A percentile compares a stretch with the other conserved stretches of the same genome.
Evolutionary conservation across 2,329 filamentous ascomycete species (phyloP).

Genomic region (Fusarium ramigenum): DNA sequence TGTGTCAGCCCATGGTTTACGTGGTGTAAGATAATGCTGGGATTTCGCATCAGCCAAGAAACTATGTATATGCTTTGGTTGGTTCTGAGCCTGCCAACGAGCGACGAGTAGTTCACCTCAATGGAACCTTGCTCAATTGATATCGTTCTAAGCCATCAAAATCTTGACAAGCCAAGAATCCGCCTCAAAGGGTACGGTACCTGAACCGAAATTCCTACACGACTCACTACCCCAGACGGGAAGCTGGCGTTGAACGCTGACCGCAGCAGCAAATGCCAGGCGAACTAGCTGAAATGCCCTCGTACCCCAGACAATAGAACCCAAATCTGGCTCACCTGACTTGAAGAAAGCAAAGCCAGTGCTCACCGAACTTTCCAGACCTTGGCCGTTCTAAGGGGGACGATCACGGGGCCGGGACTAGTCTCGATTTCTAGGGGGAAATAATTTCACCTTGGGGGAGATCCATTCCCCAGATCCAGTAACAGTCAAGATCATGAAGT

Average conservation of each 20-base stretch:
- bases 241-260: conserved; percentile 21
- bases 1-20: conserved; percentile 37
- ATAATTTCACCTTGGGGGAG: conserved; percentile 10
- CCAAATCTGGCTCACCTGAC: conserved; percentile 36
- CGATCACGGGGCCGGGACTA: conserved; percentile 37
- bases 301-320: conserved; percentile 24
- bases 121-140: conserved; percentile 7
- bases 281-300: conserved; percentile 25
- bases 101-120: conserved; percentile 13
- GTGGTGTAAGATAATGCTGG: conserved; percentile 38
- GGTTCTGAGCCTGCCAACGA: conserved; percentile 13
- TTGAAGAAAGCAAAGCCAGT: conserved; percentile 6
- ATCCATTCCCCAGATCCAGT: conserved; percentile 34
- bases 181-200: neutral
- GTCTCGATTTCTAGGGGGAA: conserved; percentile 21
- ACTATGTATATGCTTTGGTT: conserved; percentile 15
- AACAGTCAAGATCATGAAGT: conserved; percentile 33
- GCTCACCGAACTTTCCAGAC: conserved; percentile 42
- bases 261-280: conserved; percentile 18
- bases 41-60: conserved; percentile 35
- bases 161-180: conserved; percentile 14
- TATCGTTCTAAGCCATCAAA: conserved; percentile 8
- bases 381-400: conserved; percentile 32
- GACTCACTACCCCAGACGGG: conserved; percentile 38
- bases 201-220: conserved; percentile 21